These are phyloP conservation scores for Phytopythium delawarense DNA, from an alignment of 352 stramenopile genomes.

Conservation along the genomic window DNA sequence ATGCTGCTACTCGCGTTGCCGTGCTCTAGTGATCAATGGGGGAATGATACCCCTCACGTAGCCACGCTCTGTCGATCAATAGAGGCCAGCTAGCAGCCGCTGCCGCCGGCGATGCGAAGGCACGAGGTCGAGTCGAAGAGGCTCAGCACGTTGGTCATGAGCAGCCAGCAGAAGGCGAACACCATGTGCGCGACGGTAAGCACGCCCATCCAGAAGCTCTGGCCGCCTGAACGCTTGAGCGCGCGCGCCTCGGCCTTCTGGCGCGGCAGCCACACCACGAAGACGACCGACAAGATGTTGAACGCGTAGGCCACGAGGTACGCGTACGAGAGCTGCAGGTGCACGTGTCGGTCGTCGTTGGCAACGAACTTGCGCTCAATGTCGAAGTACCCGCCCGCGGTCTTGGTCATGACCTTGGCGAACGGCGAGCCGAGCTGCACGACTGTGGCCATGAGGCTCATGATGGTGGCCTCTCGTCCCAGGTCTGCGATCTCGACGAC, in stretches of 20 bases:
- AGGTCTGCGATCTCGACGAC: conserved; percentile 35
- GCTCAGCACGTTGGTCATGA: conserved; percentile 61
- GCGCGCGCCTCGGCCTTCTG: conserved; percentile 44
- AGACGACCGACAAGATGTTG: conserved; percentile 36
- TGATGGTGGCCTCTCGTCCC: conserved; percentile 38
- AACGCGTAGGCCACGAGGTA: conserved; percentile 44
- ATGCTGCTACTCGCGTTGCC: no score
- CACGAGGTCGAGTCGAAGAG: conserved; percentile 48
- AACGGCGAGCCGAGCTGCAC: conserved; percentile 33
- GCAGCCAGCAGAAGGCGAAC: conserved; percentile 38
- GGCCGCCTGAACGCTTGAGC: conserved; percentile 27
- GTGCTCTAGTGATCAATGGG: no score
- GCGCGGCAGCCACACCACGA: conserved; percentile 31
- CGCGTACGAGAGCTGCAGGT: conserved; percentile 35
- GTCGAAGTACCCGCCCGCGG: conserved; percentile 38
- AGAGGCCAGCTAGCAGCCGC: conserved; percentile 18
- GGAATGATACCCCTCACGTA: no score
- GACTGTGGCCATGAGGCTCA: conserved; percentile 29
- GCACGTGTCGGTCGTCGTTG: conserved; percentile 24
- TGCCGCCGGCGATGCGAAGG: conserved; percentile 43
- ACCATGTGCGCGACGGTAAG: conserved; percentile 22
- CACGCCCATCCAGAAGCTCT: conserved; percentile 23
- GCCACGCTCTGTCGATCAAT: neutral
- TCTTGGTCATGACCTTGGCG: conserved; percentile 42
- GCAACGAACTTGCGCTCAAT: conserved; percentile 31